Evolutionary conservation across 257 asterid genomes (phyloP), one percentile per base, ranked within the genome.

Genomic region (Scutellaria galericulata): DNA sequence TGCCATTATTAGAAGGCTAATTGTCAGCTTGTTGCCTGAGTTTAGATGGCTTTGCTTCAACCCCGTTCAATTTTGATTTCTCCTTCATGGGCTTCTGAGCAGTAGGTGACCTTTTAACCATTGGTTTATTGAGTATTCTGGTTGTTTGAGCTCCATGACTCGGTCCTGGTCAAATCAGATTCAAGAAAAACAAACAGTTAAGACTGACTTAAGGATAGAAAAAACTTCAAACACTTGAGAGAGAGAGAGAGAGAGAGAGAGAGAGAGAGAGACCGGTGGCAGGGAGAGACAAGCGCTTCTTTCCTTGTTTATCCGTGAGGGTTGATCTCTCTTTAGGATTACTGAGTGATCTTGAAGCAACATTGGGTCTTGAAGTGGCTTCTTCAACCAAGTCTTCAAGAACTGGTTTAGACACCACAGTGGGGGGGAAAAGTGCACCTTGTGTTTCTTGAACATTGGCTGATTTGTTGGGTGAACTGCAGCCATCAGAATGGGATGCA

Each of bases 301-400:
- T 91, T 81, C 90, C 98, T 67, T 74, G 87, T 80, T 76, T 89
- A 75, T 91, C 88, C 3, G 83, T 45, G 48, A 81, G 80, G 59
- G 83, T 66, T 54, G 89, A 78, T 80, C 98, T 88, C 86, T 92
- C 96, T 81, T 88, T 95, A 40, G 97, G 97, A 66, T 89, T 92
- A 84, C 97, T 92, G 59, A 79, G 88, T 48, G 97, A 91, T 75
- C 96, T 86, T 60, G 90, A 53, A 72, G 79, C 79, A 73, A 68
- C 70, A 59, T 64, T 82, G 55, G 87, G 91, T 74, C 59, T 83
- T 45, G 90, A 87, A 68, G 86, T 80, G 77, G 93, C 90, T 76
- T 85, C 96, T 82, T 87, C 92, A 22, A 67, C 83, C 80, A 75
- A 79, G 69, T 88, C 89, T 64, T 88, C 90, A 62, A 44, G 83